These are phyloP conservation scores for Nakazawaea wyomingensis DNA, from an alignment of 805 yeast genomes.

Conservation along the genomic window DNA sequence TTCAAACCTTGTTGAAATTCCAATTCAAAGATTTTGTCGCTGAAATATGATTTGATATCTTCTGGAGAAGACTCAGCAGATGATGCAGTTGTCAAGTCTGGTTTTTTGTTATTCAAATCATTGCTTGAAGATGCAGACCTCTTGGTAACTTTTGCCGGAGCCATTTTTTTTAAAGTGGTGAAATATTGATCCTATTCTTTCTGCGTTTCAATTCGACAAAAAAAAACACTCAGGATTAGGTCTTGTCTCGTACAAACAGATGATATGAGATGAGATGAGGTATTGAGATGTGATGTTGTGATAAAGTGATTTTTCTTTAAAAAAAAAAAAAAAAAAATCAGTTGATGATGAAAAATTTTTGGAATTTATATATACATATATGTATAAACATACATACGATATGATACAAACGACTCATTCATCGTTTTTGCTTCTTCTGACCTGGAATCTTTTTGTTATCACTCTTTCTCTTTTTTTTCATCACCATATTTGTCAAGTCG, in stretches of 20 bases:
- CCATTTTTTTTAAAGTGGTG: too few relatives aligned
- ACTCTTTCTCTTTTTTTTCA: slow-evolving; percentile 41
- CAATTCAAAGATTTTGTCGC: slow-evolving; percentile 39
- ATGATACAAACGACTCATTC: background rate
- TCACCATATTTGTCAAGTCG: slow-evolving; percentile 59
- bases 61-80: background rate
- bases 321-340: slow-evolving; percentile 6
- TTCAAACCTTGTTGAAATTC: slow-evolving; percentile 35
- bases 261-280: slow-evolving; percentile 5
- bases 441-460: slow-evolving; percentile 7
- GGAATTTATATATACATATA: too few relatives aligned
- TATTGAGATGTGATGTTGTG: background rate
- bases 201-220: too few relatives aligned
- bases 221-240: too few relatives aligned
- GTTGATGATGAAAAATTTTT: too few relatives aligned
- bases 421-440: slow-evolving; percentile 4
- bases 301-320: background rate
- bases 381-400: too few relatives aligned
- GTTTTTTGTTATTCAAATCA: background rate
- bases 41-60: slow-evolving; percentile 35
- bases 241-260: too few relatives aligned
- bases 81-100: background rate
- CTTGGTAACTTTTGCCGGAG: too few relatives aligned
- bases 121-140: slow-evolving; percentile 1
- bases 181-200: too few relatives aligned